Conservation (phyloP, 2,329 filamentous ascomycete species). For the Phialocephala subalpina region DNA sequence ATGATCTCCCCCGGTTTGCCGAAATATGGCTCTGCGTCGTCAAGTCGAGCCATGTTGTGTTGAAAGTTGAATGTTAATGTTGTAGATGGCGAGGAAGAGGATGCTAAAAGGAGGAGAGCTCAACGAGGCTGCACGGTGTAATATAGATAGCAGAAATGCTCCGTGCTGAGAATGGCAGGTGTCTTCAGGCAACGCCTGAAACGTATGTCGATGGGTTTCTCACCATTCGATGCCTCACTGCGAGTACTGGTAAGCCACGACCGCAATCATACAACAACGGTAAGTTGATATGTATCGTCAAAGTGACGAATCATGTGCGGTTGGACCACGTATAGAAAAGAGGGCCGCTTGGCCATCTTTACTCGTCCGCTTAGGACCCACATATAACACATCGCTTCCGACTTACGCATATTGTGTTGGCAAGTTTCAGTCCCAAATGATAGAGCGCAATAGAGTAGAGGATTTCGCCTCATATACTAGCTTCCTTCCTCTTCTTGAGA, state of each 20-base stretch:
- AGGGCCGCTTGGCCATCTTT: neutral
- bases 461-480: neutral
- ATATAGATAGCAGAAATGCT: neutral
- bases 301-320: constrained; percentile 1
- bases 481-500: neutral
- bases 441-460: neutral
- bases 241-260: neutral
- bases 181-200: neutral
- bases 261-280: neutral
- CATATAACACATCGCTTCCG: neutral
- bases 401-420: constrained; percentile 2
- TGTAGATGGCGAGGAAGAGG: neutral
- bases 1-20: constrained; percentile 3
- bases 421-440: neutral
- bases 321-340: constrained; percentile 2
- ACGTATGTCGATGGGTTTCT: neutral
- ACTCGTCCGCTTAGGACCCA: constrained; percentile 6
- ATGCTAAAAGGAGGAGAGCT: neutral
- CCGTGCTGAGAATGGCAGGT: neutral
- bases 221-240: neutral
- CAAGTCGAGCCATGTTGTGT: neutral
- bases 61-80: neutral
- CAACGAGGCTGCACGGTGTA: neutral
- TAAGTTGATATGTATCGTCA: neutral
- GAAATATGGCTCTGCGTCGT: constrained; percentile 5